These are phyloP conservation scores for Tanacetum coccineum DNA, from an alignment of 129 eudicot species.

Conservation along the genomic window DNA sequence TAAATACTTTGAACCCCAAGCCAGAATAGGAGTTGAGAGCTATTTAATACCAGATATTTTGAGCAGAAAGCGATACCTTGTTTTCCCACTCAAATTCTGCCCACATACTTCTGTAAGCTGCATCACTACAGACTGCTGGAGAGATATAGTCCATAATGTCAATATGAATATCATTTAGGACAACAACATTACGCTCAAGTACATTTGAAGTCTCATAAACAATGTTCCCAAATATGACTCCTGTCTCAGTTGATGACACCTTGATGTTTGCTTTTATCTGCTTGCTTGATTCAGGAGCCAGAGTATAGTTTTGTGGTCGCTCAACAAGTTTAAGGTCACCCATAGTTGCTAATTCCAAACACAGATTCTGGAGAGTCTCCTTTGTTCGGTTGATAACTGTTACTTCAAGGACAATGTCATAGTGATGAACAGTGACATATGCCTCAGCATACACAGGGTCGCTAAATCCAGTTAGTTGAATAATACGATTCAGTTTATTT, in stretches of 20 bases:
- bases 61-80: constrained; percentile 52
- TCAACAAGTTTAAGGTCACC: constrained; percentile 98
- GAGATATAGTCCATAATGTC: constrained; percentile 98
- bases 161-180: constrained; percentile 91
- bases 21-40: neutral
- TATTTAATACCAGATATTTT: constrained; percentile 1
- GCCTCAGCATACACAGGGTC: constrained; percentile 98
- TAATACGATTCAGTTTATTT: constrained; percentile 79
- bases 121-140: constrained; percentile 89
- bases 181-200: constrained; percentile 79
- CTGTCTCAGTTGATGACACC: constrained; percentile 98
- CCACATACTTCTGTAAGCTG: constrained; percentile 95
- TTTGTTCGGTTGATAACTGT: constrained; percentile 88
- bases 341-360: constrained; percentile 96
- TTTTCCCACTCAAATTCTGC: constrained; percentile 99
- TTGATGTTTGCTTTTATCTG: constrained; percentile 89
- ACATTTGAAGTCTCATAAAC: constrained; percentile 93
- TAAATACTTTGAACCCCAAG: too few species aligned
- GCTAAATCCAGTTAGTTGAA: constrained; percentile 93
- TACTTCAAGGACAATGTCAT: constrained; percentile 89
- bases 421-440: constrained; percentile 88
- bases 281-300: constrained; percentile 91
- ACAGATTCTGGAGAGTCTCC: constrained; percentile 84
- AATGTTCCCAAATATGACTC: constrained; percentile 92
- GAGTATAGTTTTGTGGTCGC: constrained; percentile 91